Base-by-base conservation (phyloP, 2,329 filamentous ascomycete genomes). In the Coniochaeta ligniaria region DNA sequence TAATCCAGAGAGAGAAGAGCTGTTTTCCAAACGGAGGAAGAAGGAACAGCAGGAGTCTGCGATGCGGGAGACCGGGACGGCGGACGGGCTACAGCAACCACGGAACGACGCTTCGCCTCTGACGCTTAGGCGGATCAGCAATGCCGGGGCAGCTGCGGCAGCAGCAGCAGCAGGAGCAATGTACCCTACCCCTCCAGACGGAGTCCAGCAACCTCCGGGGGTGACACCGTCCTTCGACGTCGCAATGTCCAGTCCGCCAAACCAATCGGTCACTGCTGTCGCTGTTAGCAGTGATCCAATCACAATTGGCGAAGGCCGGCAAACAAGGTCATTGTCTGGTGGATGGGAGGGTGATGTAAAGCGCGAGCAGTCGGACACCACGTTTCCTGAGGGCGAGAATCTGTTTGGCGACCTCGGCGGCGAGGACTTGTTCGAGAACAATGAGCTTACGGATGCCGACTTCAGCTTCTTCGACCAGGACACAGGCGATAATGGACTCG, bases 371-470 rank as follows among this genome's bases (percentile, higher is more conserved):
- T 72, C 69, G 7, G 74, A 76, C 22, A 69, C 71, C 54, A 75
- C 76, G 33, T 76, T 80, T 6, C 71, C 73, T 35, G 81, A 81
- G 26, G 76, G 80, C 9, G 83, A 84, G 33, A 80, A 88, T 66
- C 75, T 91, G 6, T 90, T 91, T 68, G 87, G 82, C 22, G 88
- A 90, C 60, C 79, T 90, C 65, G 86, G 86, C 14, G 83, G 86
- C 14, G 83, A 82, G 9, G 87, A 91, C 65, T 83, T 88, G 65
- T 91, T 91, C 72, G 86, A 82, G n/a, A 83, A 86, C n/a, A 82
- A 85, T 63, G 84, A 86, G 65, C 80, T 94, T n/a, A 92, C 88
- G 1, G 91, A 95, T 66, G 90, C 86, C 6, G 91, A 95, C 69
- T 94, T 94, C 70, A 91, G 84, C 70, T 94, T 93, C 72, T 94